Base-by-base conservation (phyloP, 352 stramenopile species). In the Pythium periplocum region DNA sequence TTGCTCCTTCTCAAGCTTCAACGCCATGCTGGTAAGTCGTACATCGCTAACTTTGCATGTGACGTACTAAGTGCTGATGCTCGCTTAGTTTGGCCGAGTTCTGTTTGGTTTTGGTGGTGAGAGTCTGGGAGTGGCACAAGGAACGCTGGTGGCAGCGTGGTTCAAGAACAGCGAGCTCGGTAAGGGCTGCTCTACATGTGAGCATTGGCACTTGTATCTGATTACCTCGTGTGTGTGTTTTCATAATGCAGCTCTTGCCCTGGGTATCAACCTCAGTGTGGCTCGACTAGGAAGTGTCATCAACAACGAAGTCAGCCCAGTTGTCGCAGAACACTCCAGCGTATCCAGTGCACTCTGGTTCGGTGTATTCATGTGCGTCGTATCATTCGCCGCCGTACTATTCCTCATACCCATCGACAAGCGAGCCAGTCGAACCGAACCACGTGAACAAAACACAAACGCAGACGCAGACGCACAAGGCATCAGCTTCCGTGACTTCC, bases 21-120 rank as follows among this genome's bases (percentile, higher is more conserved):
- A 88, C 50, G 38, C 85, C 43, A 93, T 96, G 70, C 76, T 90
- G 56, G 66, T 81, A 51, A 69, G 61, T 26, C 5, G 9, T 30
- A 50, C 11, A 17, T 35, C 10, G 6, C 6, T 11, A 10, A 8
- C 3, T 34, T 45, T 31, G 4, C 4, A 38, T 1, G 34, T 11
- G 10, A n/a, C 11, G 38, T 48, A 52, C 36, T 45, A 32, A 45
- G 10, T 37, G 2, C 26, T 45, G 36, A 11, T 57, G 81, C 11
- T 32, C 48, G 70, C 77, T 55, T 62, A 96, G 62, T 51, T 91
- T 12, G 93, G 93, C 8, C 72, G 93, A 37, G 75, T 96, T 44
- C 47, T 98, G 17, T 98, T 96, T 68, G 93, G 93, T 17, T 84
- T 98, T 45, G 93, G 92, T 46, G 92, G 87, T 33, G 93, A 98